phyloP scores from a whole-genome alignment of 2,329 filamentous ascomycete species.

The Teratosphaeria nubilosa region DNA sequence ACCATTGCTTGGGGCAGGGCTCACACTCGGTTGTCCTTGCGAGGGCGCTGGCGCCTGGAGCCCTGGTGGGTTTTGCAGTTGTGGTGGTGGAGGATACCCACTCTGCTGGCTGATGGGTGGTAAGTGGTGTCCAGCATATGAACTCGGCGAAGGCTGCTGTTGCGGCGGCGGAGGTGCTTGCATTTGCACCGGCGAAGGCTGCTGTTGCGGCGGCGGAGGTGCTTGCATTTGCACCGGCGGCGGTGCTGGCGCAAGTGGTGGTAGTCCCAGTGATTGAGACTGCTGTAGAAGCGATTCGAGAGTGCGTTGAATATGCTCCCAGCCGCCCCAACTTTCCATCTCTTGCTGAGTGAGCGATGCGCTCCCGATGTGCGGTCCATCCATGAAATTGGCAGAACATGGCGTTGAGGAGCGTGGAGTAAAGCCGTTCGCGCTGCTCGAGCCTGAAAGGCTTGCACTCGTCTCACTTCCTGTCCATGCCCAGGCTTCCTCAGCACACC shows the following conservation, averaged over 20 bases:
- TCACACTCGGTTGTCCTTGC: conserved; percentile 4
- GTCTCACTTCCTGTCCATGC: conserved; percentile 55
- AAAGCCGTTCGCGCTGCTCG: not conserved
- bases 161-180: not conserved
- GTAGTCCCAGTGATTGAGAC: conserved; percentile 21
- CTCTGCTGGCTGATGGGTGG: not conserved
- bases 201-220: conserved; percentile 3
- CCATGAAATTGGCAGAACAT: not conserved
- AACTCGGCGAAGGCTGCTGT: conserved; percentile 7
- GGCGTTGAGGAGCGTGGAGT: not conserved
- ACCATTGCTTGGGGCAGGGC: conserved; percentile 11
- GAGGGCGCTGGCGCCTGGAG: conserved; percentile 12
- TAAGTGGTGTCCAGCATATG: conserved; percentile 2
- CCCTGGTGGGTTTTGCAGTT: conserved; percentile 6
- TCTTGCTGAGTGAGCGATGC: conserved; percentile 14
- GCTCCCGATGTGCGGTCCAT: conserved; percentile 4
- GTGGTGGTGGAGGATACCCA: conserved; percentile 5
- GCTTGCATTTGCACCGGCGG: conserved; percentile 7
- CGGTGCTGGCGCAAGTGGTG: conserved; percentile 5
- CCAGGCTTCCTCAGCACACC: conserved; percentile 68
- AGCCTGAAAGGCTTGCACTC: conserved; percentile 9
- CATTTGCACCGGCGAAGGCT: conserved; percentile 7
- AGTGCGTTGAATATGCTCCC: conserved; percentile 61
- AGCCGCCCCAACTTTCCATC: conserved; percentile 63
- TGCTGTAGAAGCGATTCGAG: conserved; percentile 47